Conservation (phyloP, 257 asterid species). For the Penstemon newberryi region DNA sequence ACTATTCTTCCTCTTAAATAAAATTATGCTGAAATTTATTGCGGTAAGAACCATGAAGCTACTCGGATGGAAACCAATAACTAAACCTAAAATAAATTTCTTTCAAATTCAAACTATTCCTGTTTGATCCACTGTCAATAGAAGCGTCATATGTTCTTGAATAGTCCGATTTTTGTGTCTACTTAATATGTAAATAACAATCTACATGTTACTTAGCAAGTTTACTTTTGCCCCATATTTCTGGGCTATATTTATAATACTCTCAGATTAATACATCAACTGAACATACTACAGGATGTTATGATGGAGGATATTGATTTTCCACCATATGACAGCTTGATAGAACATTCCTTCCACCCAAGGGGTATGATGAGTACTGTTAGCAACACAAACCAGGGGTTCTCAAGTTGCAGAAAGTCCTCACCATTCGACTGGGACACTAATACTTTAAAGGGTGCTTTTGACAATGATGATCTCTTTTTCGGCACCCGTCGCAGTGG, state of each 20-base stretch:
- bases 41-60: neutral
- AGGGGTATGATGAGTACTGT: slow-evolving; percentile 30
- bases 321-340: slow-evolving; percentile 33
- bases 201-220: slow-evolving; percentile 17
- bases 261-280: slow-evolving; percentile 20
- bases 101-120: slow-evolving; percentile 7
- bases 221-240: slow-evolving; percentile 5
- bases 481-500: slow-evolving; percentile 32
- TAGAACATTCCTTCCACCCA: slow-evolving; percentile 44
- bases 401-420: slow-evolving; percentile 33
- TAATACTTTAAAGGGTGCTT: slow-evolving; percentile 29
- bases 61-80: slow-evolving; percentile 10
- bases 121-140: slow-evolving; percentile 7
- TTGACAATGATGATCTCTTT: slow-evolving; percentile 41
- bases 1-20: neutral
- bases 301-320: slow-evolving; percentile 46
- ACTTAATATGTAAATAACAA: slow-evolving; percentile 10
- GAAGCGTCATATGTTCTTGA: slow-evolving; percentile 8
- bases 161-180: slow-evolving; percentile 11
- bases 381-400: slow-evolving; percentile 33
- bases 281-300: slow-evolving; percentile 38
- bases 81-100: slow-evolving; percentile 1
- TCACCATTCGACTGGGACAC: slow-evolving; percentile 32
- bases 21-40: slow-evolving; percentile 13
- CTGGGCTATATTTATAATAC: slow-evolving; percentile 16